Evolutionary conservation across 805 yeast genomes (phyloP).

Genomic region (Candida ovalis): DNA sequence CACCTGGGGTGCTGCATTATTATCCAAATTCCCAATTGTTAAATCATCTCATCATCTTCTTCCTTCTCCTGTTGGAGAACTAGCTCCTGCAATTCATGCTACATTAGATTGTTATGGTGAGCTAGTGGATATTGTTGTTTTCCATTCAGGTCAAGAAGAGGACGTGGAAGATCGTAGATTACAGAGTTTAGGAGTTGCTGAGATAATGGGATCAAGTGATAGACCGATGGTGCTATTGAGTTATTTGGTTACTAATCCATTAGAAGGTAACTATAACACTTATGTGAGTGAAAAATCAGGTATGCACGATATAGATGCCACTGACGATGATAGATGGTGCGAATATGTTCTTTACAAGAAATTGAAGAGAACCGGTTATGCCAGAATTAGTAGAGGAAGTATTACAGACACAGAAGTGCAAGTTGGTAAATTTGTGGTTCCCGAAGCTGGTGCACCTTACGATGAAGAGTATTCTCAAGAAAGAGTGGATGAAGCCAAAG

Average conservation of each 20-base stretch:
- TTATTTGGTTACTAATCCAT: constrained; percentile 85
- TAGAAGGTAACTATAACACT: constrained; percentile 86
- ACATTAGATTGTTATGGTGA: constrained; percentile 89
- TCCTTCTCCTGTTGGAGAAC: constrained; percentile 96
- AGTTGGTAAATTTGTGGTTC: constrained; percentile 82
- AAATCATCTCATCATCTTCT: constrained; percentile 86
- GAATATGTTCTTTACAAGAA: constrained; percentile 90
- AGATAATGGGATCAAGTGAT: constrained; percentile 75
- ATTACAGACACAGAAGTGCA: constrained; percentile 97
- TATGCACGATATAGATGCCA: constrained; percentile 89
- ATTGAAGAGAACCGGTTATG: constrained; percentile 85
- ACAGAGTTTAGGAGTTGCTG: constrained; percentile 73
- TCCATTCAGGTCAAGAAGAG: constrained; percentile 98
- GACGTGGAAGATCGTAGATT: constrained; percentile 89
- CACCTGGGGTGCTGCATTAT: constrained; percentile 94
- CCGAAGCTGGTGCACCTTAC: constrained; percentile 20
- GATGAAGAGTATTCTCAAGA: constrained; percentile 32
- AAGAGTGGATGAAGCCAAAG: constrained; percentile 51
- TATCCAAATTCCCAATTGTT: constrained; percentile 91
- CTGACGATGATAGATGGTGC: constrained; percentile 98
- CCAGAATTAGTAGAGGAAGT: constrained; percentile 87
- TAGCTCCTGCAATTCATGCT: constrained; percentile 98
- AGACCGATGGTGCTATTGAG: constrained; percentile 86
- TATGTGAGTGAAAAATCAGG: constrained; percentile 81
- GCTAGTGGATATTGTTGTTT: constrained; percentile 85